Base-by-base conservation (phyloP, 1,139 yeast species). In the Hansenula anomala region DNA sequence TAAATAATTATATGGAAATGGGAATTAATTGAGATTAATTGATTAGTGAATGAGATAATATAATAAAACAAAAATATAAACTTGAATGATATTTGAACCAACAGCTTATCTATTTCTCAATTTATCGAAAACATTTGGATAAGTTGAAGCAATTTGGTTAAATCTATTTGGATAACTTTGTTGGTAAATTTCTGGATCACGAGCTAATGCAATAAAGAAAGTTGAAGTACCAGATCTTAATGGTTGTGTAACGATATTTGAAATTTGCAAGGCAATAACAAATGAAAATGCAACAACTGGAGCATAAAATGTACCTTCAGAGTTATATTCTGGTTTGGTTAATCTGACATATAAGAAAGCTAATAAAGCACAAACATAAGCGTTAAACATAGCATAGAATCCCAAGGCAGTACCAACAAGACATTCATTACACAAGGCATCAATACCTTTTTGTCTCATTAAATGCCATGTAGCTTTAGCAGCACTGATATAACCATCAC, bases 391-490 rank as follows among this genome's bases (percentile, higher is more conserved):
- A 2, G 92, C 67, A 53, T 83, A 89, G 54, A 87, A 75, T 20
- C 80, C 77, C 49, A 88, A 66, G 0, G 95, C 85, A 16, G 86
- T 78, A 49, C 80, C 83, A 47, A 89, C 81, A 47, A 90, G 71
- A 55, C 87, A 80, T 60, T 90, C 96, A 59, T 89, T 90, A 48
- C 88, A 75, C 54, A 90, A 66, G 1, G 94, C 94, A 59, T 86
- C 95, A 63, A 88, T 71, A 32, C 97, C 97, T 59, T 87, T 84
- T 56, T 72, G 78, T 54, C 83, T 74, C 49, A 90, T 61, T 60
- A 90, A 71, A 49, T 80, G 76, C 78, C 90, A 84, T 1, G 97
- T 85, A 45, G 87, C 94, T 52, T 71, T 81, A 1, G 96, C 94
- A 0, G 94, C 80, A 25, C 71, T 69, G 38, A 86, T 56, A 56